phyloP scores from a whole-genome alignment of 257 asterid species.

The Cruciata laevipes region DNA sequence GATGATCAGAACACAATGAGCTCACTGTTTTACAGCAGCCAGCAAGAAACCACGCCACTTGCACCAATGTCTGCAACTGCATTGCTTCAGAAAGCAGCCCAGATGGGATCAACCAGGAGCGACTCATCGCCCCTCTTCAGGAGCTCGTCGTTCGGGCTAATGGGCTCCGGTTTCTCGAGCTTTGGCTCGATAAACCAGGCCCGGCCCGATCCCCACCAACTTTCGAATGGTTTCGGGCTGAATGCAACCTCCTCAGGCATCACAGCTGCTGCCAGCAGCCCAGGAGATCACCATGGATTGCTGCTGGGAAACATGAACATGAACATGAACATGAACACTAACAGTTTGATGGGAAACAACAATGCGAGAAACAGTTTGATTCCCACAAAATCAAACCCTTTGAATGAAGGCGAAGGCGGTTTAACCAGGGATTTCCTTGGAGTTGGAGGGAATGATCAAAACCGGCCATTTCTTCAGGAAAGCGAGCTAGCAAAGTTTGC shows the following conservation, averaged over 20 bases:
- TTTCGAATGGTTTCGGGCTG: constrained; percentile 12
- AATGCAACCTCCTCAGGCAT: constrained; percentile 21
- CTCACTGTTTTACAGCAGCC: constrained; percentile 40
- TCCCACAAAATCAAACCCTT: constrained; percentile 16
- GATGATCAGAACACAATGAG: constrained; percentile 48
- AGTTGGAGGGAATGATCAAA: constrained; percentile 42
- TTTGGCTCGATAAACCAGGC: constrained; percentile 24
- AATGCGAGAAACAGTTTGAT: constrained; percentile 12
- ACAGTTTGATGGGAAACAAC: constrained; percentile 1
- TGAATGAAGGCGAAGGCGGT: constrained; percentile 38
- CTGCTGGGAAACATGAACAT: constrained; percentile 22
- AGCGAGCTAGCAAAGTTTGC: constrained; percentile 46
- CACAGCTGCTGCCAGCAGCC: constrained; percentile 8
- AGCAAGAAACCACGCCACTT: constrained; percentile 16
- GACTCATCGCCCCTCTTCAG: constrained; percentile 35
- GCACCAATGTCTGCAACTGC: constrained; percentile 83
- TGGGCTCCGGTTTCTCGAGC: constrained; percentile 31
- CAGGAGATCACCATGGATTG: constrained; percentile 19
- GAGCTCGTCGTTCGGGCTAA: constrained; percentile 40
- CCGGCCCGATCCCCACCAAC: constrained; percentile 19
- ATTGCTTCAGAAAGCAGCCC: constrained; percentile 75
- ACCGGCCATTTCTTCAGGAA: constrained; percentile 37
- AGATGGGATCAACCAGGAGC: constrained; percentile 72
- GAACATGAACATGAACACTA: constrained; percentile 16
- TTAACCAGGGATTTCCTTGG: constrained; percentile 77